phyloP scores from a whole-genome alignment of 495 filamentous ascomycete species.

The Aspergillus sclerotiicarbonarius region DNA sequence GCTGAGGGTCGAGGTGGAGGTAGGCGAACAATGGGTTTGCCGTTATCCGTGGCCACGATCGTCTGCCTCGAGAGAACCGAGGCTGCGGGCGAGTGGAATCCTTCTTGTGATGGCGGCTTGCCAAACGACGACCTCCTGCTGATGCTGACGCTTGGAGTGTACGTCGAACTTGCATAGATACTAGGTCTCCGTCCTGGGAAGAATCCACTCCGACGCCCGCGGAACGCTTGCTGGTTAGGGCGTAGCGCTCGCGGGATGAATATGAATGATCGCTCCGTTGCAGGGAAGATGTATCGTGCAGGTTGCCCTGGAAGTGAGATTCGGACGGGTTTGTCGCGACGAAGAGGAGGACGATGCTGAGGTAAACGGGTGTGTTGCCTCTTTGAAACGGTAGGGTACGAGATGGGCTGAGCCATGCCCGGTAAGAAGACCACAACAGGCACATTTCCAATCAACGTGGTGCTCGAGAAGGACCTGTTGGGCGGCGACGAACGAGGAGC shows the following conservation, averaged over 20 bases:
- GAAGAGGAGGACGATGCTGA: conserved; percentile 89
- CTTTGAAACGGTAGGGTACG: conserved; percentile 69
- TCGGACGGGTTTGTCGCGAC: conserved; percentile 94
- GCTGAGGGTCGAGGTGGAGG: conserved; percentile 60
- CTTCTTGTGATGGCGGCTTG: conserved; percentile 69
- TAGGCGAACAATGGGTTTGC: conserved; percentile 81
- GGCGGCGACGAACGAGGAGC: conserved; percentile 50
- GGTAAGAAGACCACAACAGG: conserved; percentile 78
- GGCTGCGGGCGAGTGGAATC: conserved; percentile 71
- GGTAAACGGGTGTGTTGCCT: conserved; percentile 90
- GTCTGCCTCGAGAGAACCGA: conserved; percentile 70
- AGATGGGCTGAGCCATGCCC: conserved; percentile 67
- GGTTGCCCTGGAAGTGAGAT: conserved; percentile 80
- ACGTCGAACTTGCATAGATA: conserved; percentile 76
- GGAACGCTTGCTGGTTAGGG: conserved; percentile 83
- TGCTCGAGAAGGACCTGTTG: conserved; percentile 68
- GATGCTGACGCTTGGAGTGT: conserved; percentile 87
- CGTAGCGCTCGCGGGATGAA: conserved; percentile 94
- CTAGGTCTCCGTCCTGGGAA: conserved; percentile 72
- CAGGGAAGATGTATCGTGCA: conserved; percentile 87
- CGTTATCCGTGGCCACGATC: conserved; percentile 53
- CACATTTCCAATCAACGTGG: conserved; percentile 69
- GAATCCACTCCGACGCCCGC: conserved; percentile 67
- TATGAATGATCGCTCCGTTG: conserved; percentile 87
- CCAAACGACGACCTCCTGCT: conserved; percentile 89